These are phyloP conservation scores for Cyberlindnera amylophila DNA, from an alignment of 805 yeast species.

Conservation along the genomic window DNA sequence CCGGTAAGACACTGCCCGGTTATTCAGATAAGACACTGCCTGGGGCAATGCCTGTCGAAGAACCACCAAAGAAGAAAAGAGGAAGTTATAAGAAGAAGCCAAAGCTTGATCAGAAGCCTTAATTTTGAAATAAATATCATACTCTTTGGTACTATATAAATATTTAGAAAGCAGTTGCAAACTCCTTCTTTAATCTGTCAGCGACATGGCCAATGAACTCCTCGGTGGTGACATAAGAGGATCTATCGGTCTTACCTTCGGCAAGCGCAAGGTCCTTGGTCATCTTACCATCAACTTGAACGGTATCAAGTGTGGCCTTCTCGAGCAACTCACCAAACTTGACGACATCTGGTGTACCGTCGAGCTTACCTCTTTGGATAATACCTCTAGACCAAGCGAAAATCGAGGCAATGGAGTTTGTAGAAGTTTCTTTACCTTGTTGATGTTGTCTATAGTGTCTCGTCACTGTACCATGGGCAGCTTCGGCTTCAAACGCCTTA, in stretches of 20 bases:
- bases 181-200: conserved; percentile 42
- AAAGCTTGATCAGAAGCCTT: conserved; percentile 1
- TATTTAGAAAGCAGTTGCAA: conserved; percentile 9
- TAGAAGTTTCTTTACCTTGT: conserved; percentile 94
- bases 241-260: conserved; percentile 79
- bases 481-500: conserved; percentile 91
- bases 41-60: conserved; percentile 14
- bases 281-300: conserved; percentile 80
- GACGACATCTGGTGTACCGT: conserved; percentile 79
- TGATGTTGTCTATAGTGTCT: conserved; percentile 96
- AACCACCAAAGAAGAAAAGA: conserved; percentile 26
- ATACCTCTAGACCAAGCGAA: conserved; percentile 97
- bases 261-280: conserved; percentile 95
- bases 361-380: conserved; percentile 87
- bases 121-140: background rate
- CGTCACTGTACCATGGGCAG: conserved; percentile 99
- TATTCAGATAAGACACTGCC: conserved; percentile 25
- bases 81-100: conserved; percentile 28
- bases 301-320: conserved; percentile 82
- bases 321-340: conserved; percentile 77
- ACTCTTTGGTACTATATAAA: background rate
- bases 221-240: conserved; percentile 82
- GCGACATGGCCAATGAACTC: conserved; percentile 86
- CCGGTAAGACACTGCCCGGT: conserved; percentile 27
- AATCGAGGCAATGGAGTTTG: conserved; percentile 95